Evolutionary conservation across 2,329 filamentous ascomycete genomes (phyloP).

Genomic region (Diplocarpon mali): DNA sequence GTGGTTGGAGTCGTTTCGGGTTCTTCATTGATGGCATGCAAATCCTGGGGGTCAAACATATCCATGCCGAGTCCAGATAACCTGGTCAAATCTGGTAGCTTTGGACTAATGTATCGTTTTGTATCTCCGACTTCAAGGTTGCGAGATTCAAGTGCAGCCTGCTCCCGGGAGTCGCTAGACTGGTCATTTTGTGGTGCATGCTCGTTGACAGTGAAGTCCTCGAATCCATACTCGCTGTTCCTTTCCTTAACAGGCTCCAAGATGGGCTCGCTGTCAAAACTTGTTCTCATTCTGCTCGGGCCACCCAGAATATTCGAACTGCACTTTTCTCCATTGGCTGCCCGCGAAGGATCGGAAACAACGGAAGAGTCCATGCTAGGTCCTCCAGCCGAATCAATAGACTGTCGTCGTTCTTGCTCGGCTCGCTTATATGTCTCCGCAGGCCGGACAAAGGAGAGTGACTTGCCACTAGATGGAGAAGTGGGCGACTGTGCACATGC

Average conservation of each 20-base stretch:
- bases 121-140: slow-evolving; percentile 16
- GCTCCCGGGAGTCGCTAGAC: slow-evolving; percentile 1
- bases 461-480: slow-evolving; percentile 32
- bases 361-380: slow-evolving; percentile 44
- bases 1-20: slow-evolving; percentile 5
- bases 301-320: slow-evolving; percentile 19
- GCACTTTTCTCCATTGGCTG: slow-evolving; percentile 15
- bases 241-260: slow-evolving; percentile 45
- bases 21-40: slow-evolving; percentile 9
- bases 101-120: slow-evolving; percentile 39
- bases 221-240: slow-evolving; percentile 47
- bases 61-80: slow-evolving; percentile 51
- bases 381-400: slow-evolving; percentile 41
- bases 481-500: slow-evolving; percentile 25
- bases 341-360: slow-evolving; percentile 18
- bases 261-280: slow-evolving; percentile 26
- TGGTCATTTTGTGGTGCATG: slow-evolving; percentile 2
- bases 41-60: slow-evolving; percentile 34
- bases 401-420: slow-evolving; percentile 51
- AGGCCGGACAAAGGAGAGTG: slow-evolving; percentile 57
- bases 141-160: neutral
- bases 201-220: slow-evolving; percentile 28
- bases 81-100: slow-evolving; percentile 45
- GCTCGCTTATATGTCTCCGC: slow-evolving; percentile 68
- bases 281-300: slow-evolving; percentile 10